Base-by-base conservation (phyloP, 306 rosid species). In the Rubus parviflorus region DNA sequence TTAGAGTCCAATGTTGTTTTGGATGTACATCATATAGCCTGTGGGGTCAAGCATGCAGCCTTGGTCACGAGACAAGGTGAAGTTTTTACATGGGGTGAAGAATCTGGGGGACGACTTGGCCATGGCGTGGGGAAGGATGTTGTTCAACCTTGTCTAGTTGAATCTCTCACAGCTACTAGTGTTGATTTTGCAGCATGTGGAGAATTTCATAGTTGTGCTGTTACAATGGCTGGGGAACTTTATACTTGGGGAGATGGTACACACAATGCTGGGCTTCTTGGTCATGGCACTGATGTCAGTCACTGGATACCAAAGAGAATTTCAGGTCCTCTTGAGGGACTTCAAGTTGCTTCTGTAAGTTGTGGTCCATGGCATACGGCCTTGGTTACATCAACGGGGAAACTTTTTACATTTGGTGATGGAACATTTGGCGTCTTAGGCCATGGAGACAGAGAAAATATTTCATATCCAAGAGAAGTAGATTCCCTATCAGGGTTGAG, bases 281-380 rank as follows among this genome's bases (percentile, higher is more conserved):
- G 99, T 81, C 92, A 96, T 84, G 98, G 99, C 35, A 88, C 90
- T 67, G 85, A 89, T 76, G 84, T 89, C 64, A 92, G 99, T 80
- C 99, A 96, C 64, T 96, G 99, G 99, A 88, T 91, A 80, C 98
- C 99, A 19, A 96, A 91, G 92, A 86, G 94, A 86, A 84, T 96
- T 64, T 80, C 92, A 1, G 96, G 97, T 84, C 89, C 97, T 35
- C 89, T 96, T 73, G 99, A 96, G 85, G 96, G 93, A 68, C 91
- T 92, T 82, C 97, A 92, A 85, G 85, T 96, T 81, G 93, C 99
- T 75, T 90, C 86, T 37, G 99, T 92, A 72, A 83, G 94, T n/a
- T 96, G 99, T 80, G 99, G 99, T 77, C 98, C 99, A 17, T 96
- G 99, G 99, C 99, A 96, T 82, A 91, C 99, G 2, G 98, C 99